A percentile compares a stretch with the other conserved stretches of the same genome.
Conservation (phyloP, 495 filamentous ascomycete genomes). For the Immersiella caudata region DNA sequence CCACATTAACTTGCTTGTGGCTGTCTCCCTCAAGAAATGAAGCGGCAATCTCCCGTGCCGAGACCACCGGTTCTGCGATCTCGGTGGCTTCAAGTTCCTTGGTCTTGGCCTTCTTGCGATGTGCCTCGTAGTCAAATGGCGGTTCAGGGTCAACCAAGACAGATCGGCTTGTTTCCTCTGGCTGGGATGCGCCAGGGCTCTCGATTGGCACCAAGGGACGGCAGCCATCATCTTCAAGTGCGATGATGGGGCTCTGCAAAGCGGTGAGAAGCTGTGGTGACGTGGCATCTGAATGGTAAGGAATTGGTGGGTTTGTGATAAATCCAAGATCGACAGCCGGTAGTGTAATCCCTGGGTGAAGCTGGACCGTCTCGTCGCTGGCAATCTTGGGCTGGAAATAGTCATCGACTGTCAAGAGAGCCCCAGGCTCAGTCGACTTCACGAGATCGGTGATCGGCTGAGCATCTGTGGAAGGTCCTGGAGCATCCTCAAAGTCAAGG, state of each 20-base stretch:
- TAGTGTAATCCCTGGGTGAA: constrained; percentile 21
- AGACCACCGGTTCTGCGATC: constrained; percentile 19
- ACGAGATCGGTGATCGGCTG: constrained; percentile 7
- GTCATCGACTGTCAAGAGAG: not conserved
- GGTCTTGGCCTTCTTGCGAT: constrained; percentile 43
- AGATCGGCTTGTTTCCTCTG: not conserved
- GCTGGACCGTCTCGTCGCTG: constrained; percentile 14
- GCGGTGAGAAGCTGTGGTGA: constrained; percentile 35
- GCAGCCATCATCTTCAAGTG: not conserved
- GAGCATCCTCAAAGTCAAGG: constrained; percentile 11
- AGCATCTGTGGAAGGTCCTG: not conserved
- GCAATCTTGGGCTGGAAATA: constrained; percentile 21
- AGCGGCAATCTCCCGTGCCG: constrained; percentile 23
- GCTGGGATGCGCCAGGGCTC: constrained; percentile 18
- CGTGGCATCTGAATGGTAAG: constrained; percentile 27
- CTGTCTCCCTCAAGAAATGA: constrained; percentile 16
- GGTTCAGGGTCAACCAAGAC: constrained; percentile 39
- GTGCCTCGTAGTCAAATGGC: constrained; percentile 40
- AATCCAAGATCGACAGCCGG: constrained; percentile 31
- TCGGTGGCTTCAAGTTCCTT: constrained; percentile 25
- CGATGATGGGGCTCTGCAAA: constrained; percentile 22
- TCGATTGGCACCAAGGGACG: constrained; percentile 19
- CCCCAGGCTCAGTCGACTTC: not conserved
- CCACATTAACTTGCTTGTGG: not conserved
- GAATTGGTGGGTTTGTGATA: constrained; percentile 36